These are phyloP conservation scores for Backusella psychrophila DNA, from an alignment of 192 early-diverging fungal species.

Conservation along the genomic window DNA sequence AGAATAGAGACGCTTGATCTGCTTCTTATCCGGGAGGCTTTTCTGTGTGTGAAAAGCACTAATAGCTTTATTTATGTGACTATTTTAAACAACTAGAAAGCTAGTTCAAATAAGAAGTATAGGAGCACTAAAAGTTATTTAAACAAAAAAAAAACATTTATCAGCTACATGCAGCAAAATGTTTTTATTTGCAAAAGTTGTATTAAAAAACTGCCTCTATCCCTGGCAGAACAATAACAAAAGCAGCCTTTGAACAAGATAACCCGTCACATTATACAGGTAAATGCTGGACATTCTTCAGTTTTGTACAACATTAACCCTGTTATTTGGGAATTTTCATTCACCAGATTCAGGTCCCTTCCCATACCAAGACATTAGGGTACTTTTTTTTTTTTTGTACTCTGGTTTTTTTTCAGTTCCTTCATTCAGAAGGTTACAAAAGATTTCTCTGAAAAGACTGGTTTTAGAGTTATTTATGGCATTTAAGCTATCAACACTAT, in stretches of 20 bases:
- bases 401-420: neutral
- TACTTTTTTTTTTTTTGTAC: neutral
- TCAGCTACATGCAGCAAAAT: neutral
- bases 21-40: neutral
- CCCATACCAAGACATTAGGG: neutral
- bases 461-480: neutral
- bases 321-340: neutral
- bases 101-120: neutral
- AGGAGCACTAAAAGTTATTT: neutral
- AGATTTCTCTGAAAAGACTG: neutral
- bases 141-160: neutral
- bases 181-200: neutral
- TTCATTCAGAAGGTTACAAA: constrained; percentile 4
- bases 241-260: neutral
- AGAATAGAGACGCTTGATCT: neutral
- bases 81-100: neutral
- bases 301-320: neutral
- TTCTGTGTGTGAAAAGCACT: neutral
- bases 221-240: neutral
- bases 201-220: neutral
- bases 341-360: neutral
- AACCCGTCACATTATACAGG: neutral
- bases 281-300: neutral
- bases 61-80: neutral
- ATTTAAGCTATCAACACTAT: neutral